A percentile compares a stretch with the other conserved stretches of the same genome.
phyloP scores from a whole-genome alignment of 805 yeast species.

The Phaffomyces antillensis region DNA sequence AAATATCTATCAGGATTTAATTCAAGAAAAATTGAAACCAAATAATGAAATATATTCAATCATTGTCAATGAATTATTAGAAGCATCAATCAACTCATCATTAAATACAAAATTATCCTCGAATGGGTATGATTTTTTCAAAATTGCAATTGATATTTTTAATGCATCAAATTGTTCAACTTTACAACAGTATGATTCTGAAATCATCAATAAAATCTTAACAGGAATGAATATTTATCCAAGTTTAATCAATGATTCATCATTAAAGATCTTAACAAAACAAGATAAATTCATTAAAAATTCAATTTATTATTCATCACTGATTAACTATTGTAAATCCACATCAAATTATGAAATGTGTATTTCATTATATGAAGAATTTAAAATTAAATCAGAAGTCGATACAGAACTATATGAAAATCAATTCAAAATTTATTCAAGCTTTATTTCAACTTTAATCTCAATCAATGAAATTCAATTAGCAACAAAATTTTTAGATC shows the following conservation, averaged over 20 bases:
- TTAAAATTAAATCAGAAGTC: conserved; percentile 18
- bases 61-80: conserved; percentile 43
- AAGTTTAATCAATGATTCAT: conserved; percentile 28
- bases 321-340: conserved; percentile 33
- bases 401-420: conserved; percentile 21
- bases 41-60: conserved; percentile 45
- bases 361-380: conserved; percentile 32
- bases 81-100: conserved; percentile 39
- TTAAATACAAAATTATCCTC: conserved; percentile 26
- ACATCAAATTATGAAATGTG: conserved; percentile 32
- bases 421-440: conserved; percentile 44
- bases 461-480: conserved; percentile 40
- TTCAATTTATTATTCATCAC: conserved; percentile 31
- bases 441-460: conserved; percentile 45
- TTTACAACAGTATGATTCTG: conserved; percentile 35
- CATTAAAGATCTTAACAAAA: conserved; percentile 24
- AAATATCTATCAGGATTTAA: conserved; percentile 62
- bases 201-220: conserved; percentile 37
- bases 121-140: conserved; percentile 41
- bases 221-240: conserved; percentile 39
- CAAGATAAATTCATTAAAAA: conserved; percentile 22
- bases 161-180: conserved; percentile 34
- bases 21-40: conserved; percentile 50
- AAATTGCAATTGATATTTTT: conserved; percentile 43
- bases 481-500: conserved; percentile 53